Base-by-base conservation (phyloP, 768 basidiomycete genomes). In the Tylopilus balloui region DNA sequence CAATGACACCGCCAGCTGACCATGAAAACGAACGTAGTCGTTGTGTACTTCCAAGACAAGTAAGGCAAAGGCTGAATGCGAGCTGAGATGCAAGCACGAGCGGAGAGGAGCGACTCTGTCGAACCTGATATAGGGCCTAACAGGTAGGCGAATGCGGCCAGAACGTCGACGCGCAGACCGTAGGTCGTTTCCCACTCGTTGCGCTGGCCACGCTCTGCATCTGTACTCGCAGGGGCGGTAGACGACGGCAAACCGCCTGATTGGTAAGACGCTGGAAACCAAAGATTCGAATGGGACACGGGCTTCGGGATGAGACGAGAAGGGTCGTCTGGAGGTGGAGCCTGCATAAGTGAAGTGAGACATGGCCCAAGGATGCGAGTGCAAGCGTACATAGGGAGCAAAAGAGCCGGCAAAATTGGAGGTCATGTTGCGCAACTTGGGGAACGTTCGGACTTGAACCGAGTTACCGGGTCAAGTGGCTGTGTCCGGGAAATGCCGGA, bases 11-110 rank as follows among this genome's bases (percentile, higher is more conserved):
- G 31, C 45, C 29, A 14, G 61, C 78, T 59, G 45, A 86, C 86
- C 84, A 62, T 88, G 86, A 63, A 88, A 89, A 45, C 88, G 80
- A 50, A 88, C 79, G 53, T 79, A 84, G 65, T 88, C 83, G 57
- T 85, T 86, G 52, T 79, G 77, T 10, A 82, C 90, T 67, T 90
- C 87, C n/a, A 82, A 53, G n/a, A 87, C 74, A 10, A 90, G 74
- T 27, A 88, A 65, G 1, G 73, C 23, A 25, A 89, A 66, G 3
- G 88, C 88, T 87, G 20, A 48, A 39, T 17, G 41, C 45, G 11
- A 23, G 11, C 14, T 6, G 34, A 32, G 36, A 34, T 15, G 31
- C 51, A 17, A 47, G 21, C 20, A 43, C 19, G 19, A 3, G 9
- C n/a, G 27, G 11, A 25, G 15, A 3, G 28, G 21, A 38, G 21